Conservation (phyloP, 129 eudicot genomes). For the Tagetes erecta region DNA sequence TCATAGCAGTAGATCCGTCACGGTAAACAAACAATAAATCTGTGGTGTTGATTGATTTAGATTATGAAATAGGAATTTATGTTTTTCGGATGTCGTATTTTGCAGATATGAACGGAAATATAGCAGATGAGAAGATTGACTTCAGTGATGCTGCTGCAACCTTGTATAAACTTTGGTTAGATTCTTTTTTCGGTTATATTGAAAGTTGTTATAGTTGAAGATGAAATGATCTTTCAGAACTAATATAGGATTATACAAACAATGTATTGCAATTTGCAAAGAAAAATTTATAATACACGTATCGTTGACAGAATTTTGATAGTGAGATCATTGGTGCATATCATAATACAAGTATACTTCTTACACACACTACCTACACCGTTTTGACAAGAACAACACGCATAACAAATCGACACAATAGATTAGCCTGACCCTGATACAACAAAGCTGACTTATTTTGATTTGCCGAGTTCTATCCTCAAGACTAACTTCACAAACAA, state of each 20-base stretch:
- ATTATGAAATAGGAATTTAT: not conserved
- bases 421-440: too few relatives aligned
- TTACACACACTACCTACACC: not conserved
- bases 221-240: conserved; percentile 11
- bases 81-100: not conserved
- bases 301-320: not conserved
- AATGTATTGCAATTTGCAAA: not conserved
- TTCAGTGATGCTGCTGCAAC: conserved; percentile 33
- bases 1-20: conserved; percentile 44
- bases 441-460: too few relatives aligned
- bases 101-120: conserved; percentile 58
- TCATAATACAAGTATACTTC: not conserved
- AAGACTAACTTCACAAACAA: too few relatives aligned
- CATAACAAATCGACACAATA: too few relatives aligned
- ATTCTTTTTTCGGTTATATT: not conserved
- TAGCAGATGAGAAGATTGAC: conserved; percentile 57
- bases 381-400: too few relatives aligned
- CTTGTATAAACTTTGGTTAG: not conserved
- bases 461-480: too few relatives aligned
- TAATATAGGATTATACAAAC: conserved; percentile 18
- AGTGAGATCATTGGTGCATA: not conserved
- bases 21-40: conserved; percentile 41
- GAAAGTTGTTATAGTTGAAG: conserved; percentile 2
- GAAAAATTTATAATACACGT: not conserved
- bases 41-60: not conserved